Percentiles rank a stretch among this genome's conserved stretches.
Evolutionary conservation across 768 basidiomycete species (phyloP).

Genomic region (Artomyces pyxidatus): DNA sequence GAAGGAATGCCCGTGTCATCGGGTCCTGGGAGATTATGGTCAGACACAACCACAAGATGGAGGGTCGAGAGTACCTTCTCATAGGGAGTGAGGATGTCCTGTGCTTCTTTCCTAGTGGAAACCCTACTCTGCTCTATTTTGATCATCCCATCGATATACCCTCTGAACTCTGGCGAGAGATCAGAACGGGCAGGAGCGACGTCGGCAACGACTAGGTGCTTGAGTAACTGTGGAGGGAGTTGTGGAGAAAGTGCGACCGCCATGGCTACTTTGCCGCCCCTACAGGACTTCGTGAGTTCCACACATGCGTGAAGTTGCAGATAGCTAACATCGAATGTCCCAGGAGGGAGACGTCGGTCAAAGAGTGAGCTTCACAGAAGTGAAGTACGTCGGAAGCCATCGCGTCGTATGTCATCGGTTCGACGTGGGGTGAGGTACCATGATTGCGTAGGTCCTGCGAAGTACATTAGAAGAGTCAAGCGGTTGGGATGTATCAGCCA

Average conservation of each 20-base stretch:
- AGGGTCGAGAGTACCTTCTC: constrained; percentile 44
- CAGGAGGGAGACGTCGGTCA: constrained; percentile 61
- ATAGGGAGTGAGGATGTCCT: constrained; percentile 48
- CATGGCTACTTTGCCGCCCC: constrained; percentile 87
- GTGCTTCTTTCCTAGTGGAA: constrained; percentile 60
- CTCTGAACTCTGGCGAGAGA: constrained; percentile 54
- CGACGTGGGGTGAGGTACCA: constrained; percentile 69
- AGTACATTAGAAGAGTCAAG: neutral
- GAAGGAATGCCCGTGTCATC: constrained; percentile 68
- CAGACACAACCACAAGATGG: neutral
- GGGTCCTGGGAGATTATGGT: constrained; percentile 46
- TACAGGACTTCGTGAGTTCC: constrained; percentile 20
- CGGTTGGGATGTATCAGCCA: neutral
- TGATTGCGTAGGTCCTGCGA: constrained; percentile 86
- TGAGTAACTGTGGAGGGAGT: constrained; percentile 34
- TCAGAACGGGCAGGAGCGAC: constrained; percentile 62
- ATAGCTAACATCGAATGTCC: constrained; percentile 78
- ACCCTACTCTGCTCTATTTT: constrained; percentile 54
- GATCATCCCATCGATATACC: constrained; percentile 67
- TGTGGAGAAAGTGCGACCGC: constrained; percentile 46
- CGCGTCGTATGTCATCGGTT: constrained; percentile 64
- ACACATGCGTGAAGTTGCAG: too few relatives aligned
- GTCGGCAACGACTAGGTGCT: constrained; percentile 67
- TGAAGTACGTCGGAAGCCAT: constrained; percentile 76
- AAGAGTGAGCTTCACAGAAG: constrained; percentile 47